Base-by-base conservation (phyloP, 2,329 filamentous ascomycete species). In the Apiospora hydei region DNA sequence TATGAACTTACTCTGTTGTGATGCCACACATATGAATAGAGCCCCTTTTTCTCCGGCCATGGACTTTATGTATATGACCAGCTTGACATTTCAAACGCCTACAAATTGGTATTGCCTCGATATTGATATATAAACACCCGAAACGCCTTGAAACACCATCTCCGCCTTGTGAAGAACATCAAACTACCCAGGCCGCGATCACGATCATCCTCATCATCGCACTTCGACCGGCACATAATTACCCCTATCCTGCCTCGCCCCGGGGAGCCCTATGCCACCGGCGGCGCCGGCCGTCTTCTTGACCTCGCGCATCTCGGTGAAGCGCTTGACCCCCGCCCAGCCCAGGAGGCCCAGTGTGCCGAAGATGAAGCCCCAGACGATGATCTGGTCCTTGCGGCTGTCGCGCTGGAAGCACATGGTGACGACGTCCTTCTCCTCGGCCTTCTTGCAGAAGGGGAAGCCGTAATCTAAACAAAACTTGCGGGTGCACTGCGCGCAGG, bases 391-490 rank as follows among this genome's bases (percentile, higher is more conserved):
- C 82, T 92, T 92, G 80, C 87, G 87, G 79, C 88, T 90, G 80
- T 92, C 90, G 74, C 90, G 87, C 84, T 92, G 89, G 82, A 92
- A 92, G 79, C 90, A 92, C 78, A 86, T 84, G 41, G 90, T 90
- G 57, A 88, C 82, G 26, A 92, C 88, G 77, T 92, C 89, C 77
- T 87, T 88, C 76, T 91, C 89, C 75, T 87, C 86, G 70, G 89
- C 89, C 75, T 87, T 85, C 77, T 89, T 88, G 84, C 90, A 92
- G 77, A 92, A 90, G 72, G 88, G 88, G 34, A 92, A 82, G 76
- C 85, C 87, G 75, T 90, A 86, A 66, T 82, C 82, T 11, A 91
- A 86, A 80, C 90, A 92, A 77, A 91, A 92, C 72, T 88, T 88
- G 79, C 90, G 90, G 74, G 90, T 92, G 82, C 90, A 92, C 74